Evolutionary conservation across 1,139 yeast species (phyloP), one percentile per base, ranked within the genome.

Genomic region (Yamadazyma atlantica): DNA sequence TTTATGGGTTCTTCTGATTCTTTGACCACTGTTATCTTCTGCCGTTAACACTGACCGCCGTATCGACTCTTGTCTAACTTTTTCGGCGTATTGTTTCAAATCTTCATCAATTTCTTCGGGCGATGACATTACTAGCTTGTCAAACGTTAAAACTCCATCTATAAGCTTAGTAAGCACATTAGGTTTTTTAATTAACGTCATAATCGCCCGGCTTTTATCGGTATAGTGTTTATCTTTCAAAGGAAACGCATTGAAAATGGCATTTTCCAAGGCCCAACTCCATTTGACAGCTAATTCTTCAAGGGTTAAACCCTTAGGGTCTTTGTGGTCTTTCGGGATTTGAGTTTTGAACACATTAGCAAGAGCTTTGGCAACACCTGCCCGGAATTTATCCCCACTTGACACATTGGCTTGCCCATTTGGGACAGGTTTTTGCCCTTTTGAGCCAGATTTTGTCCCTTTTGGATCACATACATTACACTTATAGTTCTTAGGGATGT

Each of bases 1-100:
- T 55, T 85, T 86, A 54, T 86, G 95, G 2, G 95, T 86, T 51
- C 87, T 69, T 48, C 89, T 72, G 39, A 86, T 80, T 36, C 82
- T 69, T 19, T 86, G 86, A 25, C 58, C 60, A 11, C 23, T 18
- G 3, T 51, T 54, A 25, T 64, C 69, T 24, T 75, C 77, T 32
- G 66, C 75, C 33, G 80, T 79, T 31, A 85, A 60, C 8, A 85
- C 83, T 3, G 85, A 71, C 38, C 83, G 78, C 22, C 79, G 69
- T 32, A 84, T 75, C 31, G 83, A 75, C 52, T 83, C 85, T 43
- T 77, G 76, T 36, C 85, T 75, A n/a, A 85, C 86, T 39, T 77
- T 75, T 45, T 81, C 85, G 12, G 89, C 90, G 40, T 82, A 76
- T 48, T 75, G 70, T 50, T 80, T 82, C 41, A 84, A 66, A 48